Conservation (phyloP, 2,329 filamentous ascomycete species). For the Shiraia sp. region DNA sequence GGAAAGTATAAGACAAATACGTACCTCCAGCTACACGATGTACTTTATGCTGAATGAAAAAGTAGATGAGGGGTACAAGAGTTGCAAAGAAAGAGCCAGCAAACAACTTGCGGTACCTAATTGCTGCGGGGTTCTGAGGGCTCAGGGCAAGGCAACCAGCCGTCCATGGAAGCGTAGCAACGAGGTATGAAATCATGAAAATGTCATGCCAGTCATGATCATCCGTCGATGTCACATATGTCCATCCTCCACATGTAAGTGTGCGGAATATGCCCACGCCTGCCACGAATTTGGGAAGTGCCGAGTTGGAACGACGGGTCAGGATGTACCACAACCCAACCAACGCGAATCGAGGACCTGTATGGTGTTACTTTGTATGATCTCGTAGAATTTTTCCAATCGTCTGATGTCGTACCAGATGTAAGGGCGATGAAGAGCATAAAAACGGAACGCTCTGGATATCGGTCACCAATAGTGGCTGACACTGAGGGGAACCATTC, state of each 20-base stretch:
- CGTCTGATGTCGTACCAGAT: conserved; percentile 62
- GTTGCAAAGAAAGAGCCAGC: conserved; percentile 87
- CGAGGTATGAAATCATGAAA: conserved; percentile 97
- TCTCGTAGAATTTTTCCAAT: neutral
- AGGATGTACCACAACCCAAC: conserved; percentile 92
- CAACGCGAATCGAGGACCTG: conserved; percentile 86
- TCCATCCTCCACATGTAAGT: conserved; percentile 95
- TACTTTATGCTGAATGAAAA: conserved; percentile 98
- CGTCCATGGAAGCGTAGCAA: conserved; percentile 95
- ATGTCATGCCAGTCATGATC: conserved; percentile 99
- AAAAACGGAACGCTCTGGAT: conserved; percentile 95
- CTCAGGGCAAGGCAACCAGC: conserved; percentile 86
- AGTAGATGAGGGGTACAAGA: conserved; percentile 88
- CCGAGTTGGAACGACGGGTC: conserved; percentile 73
- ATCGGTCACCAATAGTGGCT: conserved; percentile 94
- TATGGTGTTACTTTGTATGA: conserved; percentile 10
- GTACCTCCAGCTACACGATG: conserved; percentile 90
- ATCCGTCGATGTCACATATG: conserved; percentile 96
- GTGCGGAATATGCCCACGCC: conserved; percentile 83
- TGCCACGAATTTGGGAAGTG: conserved; percentile 79
- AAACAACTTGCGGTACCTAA: conserved; percentile 87
- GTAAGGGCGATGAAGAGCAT: conserved; percentile 97
- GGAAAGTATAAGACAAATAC: conserved; percentile 31
- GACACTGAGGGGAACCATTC: conserved; percentile 98
- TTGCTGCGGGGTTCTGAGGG: conserved; percentile 77